Evolutionary conservation across 2,329 filamentous ascomycete genomes (phyloP).

Genomic region (Scedosporium boydii): DNA sequence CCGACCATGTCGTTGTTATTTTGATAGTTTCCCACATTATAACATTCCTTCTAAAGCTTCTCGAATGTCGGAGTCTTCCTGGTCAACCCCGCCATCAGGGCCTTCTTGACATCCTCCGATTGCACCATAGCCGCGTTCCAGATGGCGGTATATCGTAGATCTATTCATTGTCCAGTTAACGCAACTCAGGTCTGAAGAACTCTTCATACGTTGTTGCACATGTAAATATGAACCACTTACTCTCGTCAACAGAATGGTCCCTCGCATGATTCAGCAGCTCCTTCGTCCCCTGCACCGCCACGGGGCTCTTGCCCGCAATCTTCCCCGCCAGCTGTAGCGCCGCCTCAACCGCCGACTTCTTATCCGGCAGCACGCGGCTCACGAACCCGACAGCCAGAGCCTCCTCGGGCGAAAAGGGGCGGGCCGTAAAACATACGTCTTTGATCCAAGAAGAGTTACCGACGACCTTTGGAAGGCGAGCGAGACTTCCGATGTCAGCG

Average conservation of each 20-base stretch:
- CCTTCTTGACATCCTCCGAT: slow-evolving; percentile 64
- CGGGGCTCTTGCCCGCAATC: slow-evolving; percentile 74
- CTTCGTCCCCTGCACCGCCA: slow-evolving; percentile 82
- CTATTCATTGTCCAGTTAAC: slow-evolving; percentile 23
- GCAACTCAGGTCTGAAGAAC: neutral
- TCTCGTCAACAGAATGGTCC: slow-evolving; percentile 69
- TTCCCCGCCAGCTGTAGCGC: slow-evolving; percentile 54
- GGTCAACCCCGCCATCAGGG: slow-evolving; percentile 65
- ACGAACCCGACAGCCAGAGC: slow-evolving; percentile 63
- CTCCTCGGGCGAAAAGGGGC: slow-evolving; percentile 60
- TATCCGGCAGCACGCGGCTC: slow-evolving; percentile 51
- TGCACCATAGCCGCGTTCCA: slow-evolving; percentile 86
- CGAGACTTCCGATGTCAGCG: slow-evolving; percentile 68
- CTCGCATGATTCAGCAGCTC: slow-evolving; percentile 74
- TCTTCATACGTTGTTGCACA: neutral
- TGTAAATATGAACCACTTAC: slow-evolving; percentile 34
- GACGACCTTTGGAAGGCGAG: slow-evolving; percentile 63
- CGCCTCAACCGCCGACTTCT: slow-evolving; percentile 51
- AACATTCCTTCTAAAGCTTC: slow-evolving; percentile 52
- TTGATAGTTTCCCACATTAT: neutral
- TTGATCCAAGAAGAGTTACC: slow-evolving; percentile 68
- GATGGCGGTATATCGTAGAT: slow-evolving; percentile 70
- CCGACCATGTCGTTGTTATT: neutral
- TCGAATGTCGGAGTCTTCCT: slow-evolving; percentile 75
- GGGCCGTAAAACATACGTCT: slow-evolving; percentile 63